Evolutionary conservation across 2,329 filamentous ascomycete species (phyloP).

Genomic region (Lojkania enalia): DNA sequence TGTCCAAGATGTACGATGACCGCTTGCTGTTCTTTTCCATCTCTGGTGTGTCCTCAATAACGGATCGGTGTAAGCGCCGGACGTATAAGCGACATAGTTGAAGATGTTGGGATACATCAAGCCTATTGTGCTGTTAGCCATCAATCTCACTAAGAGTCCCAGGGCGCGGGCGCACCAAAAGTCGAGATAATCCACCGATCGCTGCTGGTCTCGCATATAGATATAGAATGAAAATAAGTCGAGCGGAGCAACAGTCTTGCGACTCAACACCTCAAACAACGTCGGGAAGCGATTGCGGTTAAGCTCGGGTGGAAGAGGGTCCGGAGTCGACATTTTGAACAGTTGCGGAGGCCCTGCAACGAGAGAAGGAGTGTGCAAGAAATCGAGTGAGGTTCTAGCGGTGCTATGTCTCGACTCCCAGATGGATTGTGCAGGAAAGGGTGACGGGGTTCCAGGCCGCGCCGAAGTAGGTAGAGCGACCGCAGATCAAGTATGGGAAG

Average conservation of each 20-base stretch:
- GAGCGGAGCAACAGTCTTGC: slow-evolving; percentile 91
- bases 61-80: slow-evolving; percentile 87
- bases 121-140: slow-evolving; percentile 62
- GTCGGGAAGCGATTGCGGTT: slow-evolving; percentile 85
- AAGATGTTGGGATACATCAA: slow-evolving; percentile 99
- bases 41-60: slow-evolving; percentile 90
- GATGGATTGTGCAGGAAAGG: too few species aligned
- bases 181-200: slow-evolving; percentile 95
- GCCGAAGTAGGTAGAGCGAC: background rate
- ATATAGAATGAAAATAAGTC: slow-evolving; percentile 99
- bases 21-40: slow-evolving; percentile 82
- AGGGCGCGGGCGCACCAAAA: slow-evolving; percentile 71
- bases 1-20: slow-evolving; percentile 76
- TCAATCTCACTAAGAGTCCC: slow-evolving; percentile 5
- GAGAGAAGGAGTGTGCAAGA: too few species aligned
- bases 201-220: slow-evolving; percentile 98
- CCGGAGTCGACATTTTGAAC: slow-evolving; percentile 33
- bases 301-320: slow-evolving; percentile 20
- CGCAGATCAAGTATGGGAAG: background rate
- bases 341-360: too few species aligned
- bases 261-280: slow-evolving; percentile 91
- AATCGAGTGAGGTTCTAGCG: too few species aligned
- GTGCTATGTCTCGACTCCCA: too few species aligned
- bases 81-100: slow-evolving; percentile 97
- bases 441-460: background rate